These are phyloP conservation scores for Vigna nakashimae DNA, from an alignment of 306 rosid species.

Conservation along the genomic window DNA sequence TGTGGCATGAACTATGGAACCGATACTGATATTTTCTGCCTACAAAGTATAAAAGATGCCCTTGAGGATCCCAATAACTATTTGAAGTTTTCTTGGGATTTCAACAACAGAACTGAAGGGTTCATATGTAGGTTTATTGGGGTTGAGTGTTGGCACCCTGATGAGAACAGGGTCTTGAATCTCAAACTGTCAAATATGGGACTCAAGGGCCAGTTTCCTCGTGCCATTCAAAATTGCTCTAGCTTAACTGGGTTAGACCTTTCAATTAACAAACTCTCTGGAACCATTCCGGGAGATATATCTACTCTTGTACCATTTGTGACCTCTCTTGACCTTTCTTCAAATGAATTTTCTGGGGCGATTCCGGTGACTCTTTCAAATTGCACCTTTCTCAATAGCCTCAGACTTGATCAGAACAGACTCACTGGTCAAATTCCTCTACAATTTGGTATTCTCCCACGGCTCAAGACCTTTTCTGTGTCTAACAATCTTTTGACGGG, in stretches of 20 bases:
- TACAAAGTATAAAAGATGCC: conserved; percentile 49
- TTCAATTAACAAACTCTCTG: conserved; percentile 66
- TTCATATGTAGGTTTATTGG: conserved; percentile 74
- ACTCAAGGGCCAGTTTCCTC: conserved; percentile 78
- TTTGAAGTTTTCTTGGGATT: conserved; percentile 69
- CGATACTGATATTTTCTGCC: conserved; percentile 66
- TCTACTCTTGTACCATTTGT: not conserved
- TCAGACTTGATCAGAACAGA: conserved; percentile 68
- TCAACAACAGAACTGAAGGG: conserved; percentile 70
- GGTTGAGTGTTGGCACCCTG: conserved; percentile 91
- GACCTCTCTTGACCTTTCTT: conserved; percentile 69
- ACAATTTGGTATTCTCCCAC: conserved; percentile 42
- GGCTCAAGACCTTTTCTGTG: conserved; percentile 61
- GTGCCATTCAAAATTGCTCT: conserved; percentile 56
- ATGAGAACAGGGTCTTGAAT: conserved; percentile 76
- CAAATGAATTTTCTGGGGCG: conserved; percentile 64
- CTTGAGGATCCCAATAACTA: conserved; percentile 65
- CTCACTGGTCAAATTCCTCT: conserved; percentile 69
- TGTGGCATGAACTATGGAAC: conserved; percentile 56
- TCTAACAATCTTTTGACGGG: conserved; percentile 70
- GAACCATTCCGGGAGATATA: conserved; percentile 61
- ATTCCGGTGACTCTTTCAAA: conserved; percentile 58
- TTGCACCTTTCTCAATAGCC: conserved; percentile 62
- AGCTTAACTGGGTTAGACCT: conserved; percentile 86
- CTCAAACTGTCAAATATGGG: conserved; percentile 71